These are phyloP conservation scores for Phytophthora cajani DNA, from an alignment of 352 stramenopile genomes.

Conservation along the genomic window DNA sequence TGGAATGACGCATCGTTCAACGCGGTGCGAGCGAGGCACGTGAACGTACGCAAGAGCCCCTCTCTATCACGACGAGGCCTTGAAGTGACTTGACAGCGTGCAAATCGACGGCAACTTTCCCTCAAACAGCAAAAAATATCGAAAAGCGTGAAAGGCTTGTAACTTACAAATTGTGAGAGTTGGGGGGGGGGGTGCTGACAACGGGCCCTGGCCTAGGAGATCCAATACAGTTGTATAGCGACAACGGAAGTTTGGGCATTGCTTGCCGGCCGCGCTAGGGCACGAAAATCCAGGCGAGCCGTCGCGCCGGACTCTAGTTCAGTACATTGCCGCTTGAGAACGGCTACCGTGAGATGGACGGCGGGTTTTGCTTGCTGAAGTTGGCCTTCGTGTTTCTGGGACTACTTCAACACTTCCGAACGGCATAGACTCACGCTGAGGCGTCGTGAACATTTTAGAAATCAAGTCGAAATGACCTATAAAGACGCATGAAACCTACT, in stretches of 20 bases:
- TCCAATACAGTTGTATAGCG: background rate
- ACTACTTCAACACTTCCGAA: constrained; percentile 18
- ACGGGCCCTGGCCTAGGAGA: background rate
- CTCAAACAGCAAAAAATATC: constrained; percentile 44
- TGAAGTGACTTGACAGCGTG: constrained; percentile 24
- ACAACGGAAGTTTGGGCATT: constrained; percentile 32
- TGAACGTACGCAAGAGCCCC: constrained; percentile 1
- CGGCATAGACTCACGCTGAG: background rate
- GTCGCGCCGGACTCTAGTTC: constrained; percentile 15
- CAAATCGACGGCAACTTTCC: constrained; percentile 34
- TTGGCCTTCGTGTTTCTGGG: constrained; percentile 4
- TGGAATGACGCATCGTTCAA: constrained; percentile 24
- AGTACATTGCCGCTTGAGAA: constrained; percentile 22
- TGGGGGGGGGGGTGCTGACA: no score
- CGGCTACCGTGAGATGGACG: constrained; percentile 16
- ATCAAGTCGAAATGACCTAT: background rate
- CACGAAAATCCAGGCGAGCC: constrained; percentile 30
- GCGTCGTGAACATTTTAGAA: background rate
- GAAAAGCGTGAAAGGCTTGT: constrained; percentile 11
- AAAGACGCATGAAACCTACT: background rate
- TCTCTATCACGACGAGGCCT: constrained; percentile 19
- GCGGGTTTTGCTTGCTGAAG: background rate
- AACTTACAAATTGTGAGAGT: no score
- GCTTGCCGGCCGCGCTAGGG: constrained; percentile 1
- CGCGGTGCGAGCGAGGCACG: background rate